A percentile compares a stretch with the other conserved stretches of the same genome.
phyloP scores from a whole-genome alignment of 108 stramenopile genomes.

The Aurantiochytrium sp. region DNA sequence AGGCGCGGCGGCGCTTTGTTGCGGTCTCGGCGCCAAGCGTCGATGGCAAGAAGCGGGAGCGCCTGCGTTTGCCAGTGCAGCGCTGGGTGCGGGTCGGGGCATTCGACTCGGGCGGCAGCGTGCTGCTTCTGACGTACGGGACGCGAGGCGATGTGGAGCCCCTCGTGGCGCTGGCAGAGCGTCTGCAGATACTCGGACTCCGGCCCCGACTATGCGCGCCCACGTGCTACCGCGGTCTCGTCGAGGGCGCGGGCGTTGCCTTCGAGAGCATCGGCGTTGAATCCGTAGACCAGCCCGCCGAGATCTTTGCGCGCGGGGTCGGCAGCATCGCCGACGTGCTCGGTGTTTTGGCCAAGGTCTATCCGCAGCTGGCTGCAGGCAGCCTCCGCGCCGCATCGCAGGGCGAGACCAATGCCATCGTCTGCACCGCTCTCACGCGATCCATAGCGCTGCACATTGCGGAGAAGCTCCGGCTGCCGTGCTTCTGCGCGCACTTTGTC shows the following conservation, averaged over 20 bases:
- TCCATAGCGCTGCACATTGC: background rate
- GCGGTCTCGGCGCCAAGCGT: too few species aligned
- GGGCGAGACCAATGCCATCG: background rate
- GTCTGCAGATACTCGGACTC: background rate
- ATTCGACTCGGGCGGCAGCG: background rate
- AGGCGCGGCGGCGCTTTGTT: too few species aligned
- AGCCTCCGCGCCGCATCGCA: background rate
- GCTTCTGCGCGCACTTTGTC: background rate
- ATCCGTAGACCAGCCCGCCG: background rate
- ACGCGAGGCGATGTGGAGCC: constrained; percentile 38
- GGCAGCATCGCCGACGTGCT: background rate
- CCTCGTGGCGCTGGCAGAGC: background rate
- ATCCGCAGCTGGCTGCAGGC: background rate
- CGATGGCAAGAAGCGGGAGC: background rate
- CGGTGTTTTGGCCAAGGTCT: background rate
- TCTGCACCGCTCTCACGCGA: constrained; percentile 12
- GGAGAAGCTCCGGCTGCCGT: background rate
- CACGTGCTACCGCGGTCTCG: background rate
- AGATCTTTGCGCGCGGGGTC: background rate
- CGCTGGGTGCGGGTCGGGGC: background rate
- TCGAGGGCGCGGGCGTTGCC: background rate
- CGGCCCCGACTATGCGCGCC: background rate
- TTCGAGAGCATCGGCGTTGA: background rate
- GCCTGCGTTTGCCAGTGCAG: background rate
- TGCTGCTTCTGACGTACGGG: background rate